Base-by-base conservation (phyloP, 306 rosid genomes). In the Luffa acutangula region DNA sequence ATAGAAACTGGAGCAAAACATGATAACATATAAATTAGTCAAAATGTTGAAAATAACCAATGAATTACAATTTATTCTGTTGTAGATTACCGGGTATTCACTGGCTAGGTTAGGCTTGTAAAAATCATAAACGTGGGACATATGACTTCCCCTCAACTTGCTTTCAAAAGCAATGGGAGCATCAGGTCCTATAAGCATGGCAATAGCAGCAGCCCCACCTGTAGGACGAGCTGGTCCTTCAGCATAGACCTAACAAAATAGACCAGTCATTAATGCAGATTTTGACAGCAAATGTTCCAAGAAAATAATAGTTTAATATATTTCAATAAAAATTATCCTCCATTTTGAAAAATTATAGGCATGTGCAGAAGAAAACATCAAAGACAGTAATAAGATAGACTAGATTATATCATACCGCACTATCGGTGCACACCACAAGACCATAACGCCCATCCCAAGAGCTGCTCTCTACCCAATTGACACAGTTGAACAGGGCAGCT, bases 361-460 rank as follows among this genome's bases (percentile, higher is more conserved):
- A 4, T n/a, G 46, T 9, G 43, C 54, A n/a, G 6, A 69, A 42
- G 20, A 34, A n/a, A 69, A 20, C 43, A 25, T 69, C 17, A 42
- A 42, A 45, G 45, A 71, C 3, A 45, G 15, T 1, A 37, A 33
- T 21, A 20, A 48, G 9, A 58, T 6, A 77, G 11, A 48, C 15
- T 58, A 75, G 65, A 18, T 46, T 5, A 48, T 79, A 79, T 53
- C 89, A 79, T 90, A 96, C 99, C 81, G 99, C 99, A 81, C 97
- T 96, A 82, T 96, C 99, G 10, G 98, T 91, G 84, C 94, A 93
- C 88, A 96, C 98, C 76, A 96, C 99, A 70, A 96, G 97, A 65
- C 98, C 99, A 71, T 96, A 93, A 71, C 98, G 99, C 36, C 99
- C 99, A 84, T 96, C 99, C 99, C 99, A 96, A 17, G 99, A 96